Evolutionary conservation across 371 early-diverging fungal genomes (phyloP), one percentile per base, ranked within the genome.

Genomic region (Encephalitozoon hellem): DNA sequence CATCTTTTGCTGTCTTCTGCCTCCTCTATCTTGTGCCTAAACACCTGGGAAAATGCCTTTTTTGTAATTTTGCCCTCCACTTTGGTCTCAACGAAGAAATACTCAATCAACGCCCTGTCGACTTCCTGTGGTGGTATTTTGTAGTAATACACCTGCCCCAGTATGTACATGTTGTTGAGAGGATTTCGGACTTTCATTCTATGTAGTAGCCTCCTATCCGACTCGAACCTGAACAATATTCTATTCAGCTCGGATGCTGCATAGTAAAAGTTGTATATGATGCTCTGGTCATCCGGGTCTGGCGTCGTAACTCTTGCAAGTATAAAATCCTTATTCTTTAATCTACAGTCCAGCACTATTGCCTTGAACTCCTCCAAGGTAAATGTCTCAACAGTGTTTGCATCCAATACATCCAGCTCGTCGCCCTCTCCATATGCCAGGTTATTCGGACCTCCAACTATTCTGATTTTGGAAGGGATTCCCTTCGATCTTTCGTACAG

Each of bases 141-240:
- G 73, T 86, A 90, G 78, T 90, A 90, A 66, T 88, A 87, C 4
- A 90, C 90, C 78, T 90, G 90, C 1, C 89, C 90, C 9, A 90
- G 84, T 65, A 90, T 89, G 53, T 83, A 85, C 89, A 89, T 88
- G 81, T 90, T 90, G 81, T 89, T 90, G 26, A 90, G 78, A 3
- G 90, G 90, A 80, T 91, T 91, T 75, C 89, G 88, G 4, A 91
- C 91, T 77, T 88, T 88, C 91, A 91, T 91, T 64, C 92, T 83
- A 69, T 91, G 86, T n/a, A 86, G 71, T 18, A 86, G 53, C 67
- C 82, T 80, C 67, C 86, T 77, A 51, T 77, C 79, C 54, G 82
- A 49, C 71, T 90, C 90, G 3, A 89, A 90, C 43, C 88, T 82
- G 77, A 91, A 90, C 28, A 91, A 78, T 38, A 90, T 88, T 80